Evolutionary conservation across 208 protist species (phyloP), one percentile per base, ranked within the genome.

Genomic region (Tetramitus jugosus): DNA sequence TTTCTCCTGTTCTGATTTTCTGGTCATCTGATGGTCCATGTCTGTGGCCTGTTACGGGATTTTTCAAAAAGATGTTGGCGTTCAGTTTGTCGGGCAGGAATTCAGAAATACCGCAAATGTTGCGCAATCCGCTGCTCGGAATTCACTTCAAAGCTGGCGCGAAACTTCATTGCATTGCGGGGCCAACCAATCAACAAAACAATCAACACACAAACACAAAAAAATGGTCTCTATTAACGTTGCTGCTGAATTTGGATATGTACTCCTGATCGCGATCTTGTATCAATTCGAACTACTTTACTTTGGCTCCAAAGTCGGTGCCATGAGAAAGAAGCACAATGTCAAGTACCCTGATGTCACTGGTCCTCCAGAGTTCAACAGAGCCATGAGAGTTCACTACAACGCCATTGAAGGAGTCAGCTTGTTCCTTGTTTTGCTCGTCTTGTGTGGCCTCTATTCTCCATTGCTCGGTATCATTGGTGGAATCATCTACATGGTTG

Each of bases 381-480:
- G 62, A 26, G 62, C 62, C 62, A 69, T 69, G 62, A 69, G 62
- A 69, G 62, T 43, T 1, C 62, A 69, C 43, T 69, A 69, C 62
- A 69, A 69, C 31, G 39, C 62, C 0, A 29, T 69, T 13, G 62
- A 69, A 43, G 39, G 62, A 20, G 3, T 29, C 23, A 29, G 35
- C 37, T 45, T 69, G 26, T 69, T 69, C 35, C 43, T 45, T 43
- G 62, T 69, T 2, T 4, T 8, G 1, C 31, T 69, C 7, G 13
- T 69, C 6, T 31, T 43, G 6, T 43, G 62, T n/a, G 39, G 62
- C 26, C 43, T 69, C 4, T 69, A 69, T 69, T 45, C 35, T 13
- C 33, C 62, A 26, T 17, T 37, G 43, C 8, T 69, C 8, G 35
- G 14, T 43, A 17, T 37, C 13, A 6, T 69, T 37, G 39, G 26